Percentiles rank a stretch among this genome's conserved stretches.
phyloP scores from a whole-genome alignment of 2,329 filamentous ascomycete species.

The Moelleriella libera region DNA sequence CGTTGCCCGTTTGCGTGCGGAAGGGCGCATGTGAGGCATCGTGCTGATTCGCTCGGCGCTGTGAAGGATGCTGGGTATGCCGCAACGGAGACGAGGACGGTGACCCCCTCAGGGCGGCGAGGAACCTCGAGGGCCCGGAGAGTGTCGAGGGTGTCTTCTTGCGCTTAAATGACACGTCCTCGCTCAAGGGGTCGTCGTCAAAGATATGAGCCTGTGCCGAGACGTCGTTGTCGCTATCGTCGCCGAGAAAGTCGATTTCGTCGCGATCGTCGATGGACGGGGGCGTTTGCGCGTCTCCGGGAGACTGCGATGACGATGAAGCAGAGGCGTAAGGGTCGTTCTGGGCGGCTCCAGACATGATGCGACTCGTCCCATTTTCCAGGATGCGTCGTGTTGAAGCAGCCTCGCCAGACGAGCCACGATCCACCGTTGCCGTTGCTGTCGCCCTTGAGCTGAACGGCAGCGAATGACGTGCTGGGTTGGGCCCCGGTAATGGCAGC shows the following conservation, averaged over 20 bases:
- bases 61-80: too few species aligned
- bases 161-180: constrained; percentile 56
- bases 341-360: constrained; percentile 24
- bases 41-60: background rate
- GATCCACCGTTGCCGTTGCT: too few species aligned
- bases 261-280: constrained; percentile 24
- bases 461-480: too few species aligned
- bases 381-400: background rate
- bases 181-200: constrained; percentile 40
- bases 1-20: background rate
- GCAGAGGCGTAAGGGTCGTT: constrained; percentile 20
- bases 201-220: constrained; percentile 24
- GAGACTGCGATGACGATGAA: constrained; percentile 18
- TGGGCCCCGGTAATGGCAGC: background rate
- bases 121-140: constrained; percentile 30
- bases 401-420: background rate
- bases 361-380: constrained; percentile 23
- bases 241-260: constrained; percentile 29
- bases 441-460: too few species aligned
- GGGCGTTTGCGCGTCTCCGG: constrained; percentile 10
- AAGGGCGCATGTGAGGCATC: background rate
- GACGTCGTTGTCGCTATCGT: constrained; percentile 21
- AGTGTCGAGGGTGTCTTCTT: constrained; percentile 39
- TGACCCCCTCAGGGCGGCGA: constrained; percentile 30
- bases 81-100: background rate